These are phyloP conservation scores for Yarrowia sp. DNA, from an alignment of 805 yeast species.

Conservation along the genomic window DNA sequence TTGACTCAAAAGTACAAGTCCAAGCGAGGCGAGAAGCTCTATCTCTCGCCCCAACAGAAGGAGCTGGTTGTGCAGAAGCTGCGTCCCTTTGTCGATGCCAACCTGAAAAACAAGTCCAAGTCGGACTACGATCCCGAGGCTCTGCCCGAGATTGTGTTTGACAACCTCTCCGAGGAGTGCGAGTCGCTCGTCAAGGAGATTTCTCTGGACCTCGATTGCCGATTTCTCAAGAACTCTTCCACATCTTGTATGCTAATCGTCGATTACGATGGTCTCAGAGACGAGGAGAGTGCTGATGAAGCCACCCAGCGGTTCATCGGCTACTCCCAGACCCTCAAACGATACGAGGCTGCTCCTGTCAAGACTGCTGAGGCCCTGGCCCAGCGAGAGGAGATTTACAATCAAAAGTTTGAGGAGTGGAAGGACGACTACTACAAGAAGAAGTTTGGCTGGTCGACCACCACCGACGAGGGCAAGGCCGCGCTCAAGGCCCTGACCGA, in stretches of 20 bases:
- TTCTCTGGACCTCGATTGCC: constrained; percentile 26
- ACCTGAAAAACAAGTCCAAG: constrained; percentile 47
- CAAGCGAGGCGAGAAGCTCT: constrained; percentile 69
- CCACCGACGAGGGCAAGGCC: constrained; percentile 62
- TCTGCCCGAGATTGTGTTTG: constrained; percentile 40
- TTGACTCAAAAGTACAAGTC: constrained; percentile 51
- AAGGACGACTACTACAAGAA: constrained; percentile 82
- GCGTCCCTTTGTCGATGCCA: constrained; percentile 55
- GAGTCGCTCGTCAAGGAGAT: constrained; percentile 25
- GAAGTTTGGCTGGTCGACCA: constrained; percentile 72
- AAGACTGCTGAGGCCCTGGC: constrained; percentile 46
- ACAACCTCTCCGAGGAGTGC: constrained; percentile 45
- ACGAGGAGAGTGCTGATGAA: constrained; percentile 67
- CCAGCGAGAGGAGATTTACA: constrained; percentile 67
- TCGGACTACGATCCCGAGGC: constrained; percentile 38
- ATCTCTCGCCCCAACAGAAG: constrained; percentile 64
- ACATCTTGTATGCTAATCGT: constrained; percentile 43
- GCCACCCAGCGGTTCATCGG: constrained; percentile 64
- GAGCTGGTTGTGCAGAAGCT: constrained; percentile 58
- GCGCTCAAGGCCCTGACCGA: constrained; percentile 68
- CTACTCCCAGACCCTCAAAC: constrained; percentile 59
- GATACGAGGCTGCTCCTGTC: constrained; percentile 49
- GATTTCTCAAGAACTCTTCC: constrained; percentile 29
- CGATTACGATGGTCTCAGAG: constrained; percentile 46
- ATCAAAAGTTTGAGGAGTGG: constrained; percentile 79